Evolutionary conservation across 2,329 filamentous ascomycete species (phyloP), one percentile per base, ranked within the genome.

Genomic region (Alternaria brassicae): DNA sequence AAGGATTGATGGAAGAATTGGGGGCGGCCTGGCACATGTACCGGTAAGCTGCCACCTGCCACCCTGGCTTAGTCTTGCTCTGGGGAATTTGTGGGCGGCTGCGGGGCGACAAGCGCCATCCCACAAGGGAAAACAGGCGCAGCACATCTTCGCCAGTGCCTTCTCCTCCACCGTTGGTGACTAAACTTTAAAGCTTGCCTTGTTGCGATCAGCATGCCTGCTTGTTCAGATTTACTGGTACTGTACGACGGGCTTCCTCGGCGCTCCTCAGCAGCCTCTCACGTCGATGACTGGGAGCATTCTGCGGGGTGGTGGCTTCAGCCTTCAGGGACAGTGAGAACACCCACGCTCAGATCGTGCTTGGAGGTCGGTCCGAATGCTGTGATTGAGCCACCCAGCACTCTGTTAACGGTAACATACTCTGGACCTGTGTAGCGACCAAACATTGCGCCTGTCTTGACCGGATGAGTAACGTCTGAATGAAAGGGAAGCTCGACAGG

Each of bases 131-230:
- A 59, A 48, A 53, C 52, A 58, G 57, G 47, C 58, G 41, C 60
- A 56, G 54, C 58, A 53, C 52, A 54, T 58, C 48, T 44, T 61
- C 61, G 66, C 73, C 73, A 72, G 69, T 63, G 63, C 64, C 61
- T 74, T 74, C 74, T 74, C 72, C 72, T 71, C 56, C 44, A 25
- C 34, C 44, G 48, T 34, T 61, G 49, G 61, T 62, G 68, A 63
- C 72, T 70, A 73, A 54, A 48, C 66, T 58, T 54, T 53, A 53
- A 66, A 56, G 34, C 34, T 23, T 36, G 51, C 44, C 30, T 52
- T 30, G 57, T 34, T 51, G 58, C 62, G 56, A 69, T 64, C 66
- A 60, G 36, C 63, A 56, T 61, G 58, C 62, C 49, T 52, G 53
- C 49, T 44, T 54, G 42, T 39, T 39, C 48, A 56, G 41, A 42